These are phyloP conservation scores for Caulochytrium protostelioides DNA, from an alignment of 371 early-diverging fungal species.

Conservation along the genomic window DNA sequence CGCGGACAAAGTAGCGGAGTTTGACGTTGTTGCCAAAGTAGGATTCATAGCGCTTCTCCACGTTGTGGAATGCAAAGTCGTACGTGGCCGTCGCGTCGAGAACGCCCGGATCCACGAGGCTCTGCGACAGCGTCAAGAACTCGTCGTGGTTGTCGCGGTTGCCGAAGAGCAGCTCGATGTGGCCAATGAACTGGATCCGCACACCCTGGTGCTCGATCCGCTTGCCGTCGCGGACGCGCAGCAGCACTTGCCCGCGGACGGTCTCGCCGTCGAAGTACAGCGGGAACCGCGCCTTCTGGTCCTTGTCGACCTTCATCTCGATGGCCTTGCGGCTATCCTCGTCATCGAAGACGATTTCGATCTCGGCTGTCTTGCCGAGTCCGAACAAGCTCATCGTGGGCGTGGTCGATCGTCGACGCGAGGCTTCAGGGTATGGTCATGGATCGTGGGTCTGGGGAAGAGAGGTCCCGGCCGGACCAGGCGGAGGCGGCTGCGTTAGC, in stretches of 20 bases:
- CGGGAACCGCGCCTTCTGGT: slow-evolving; percentile 57
- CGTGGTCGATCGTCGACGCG: too few relatives aligned
- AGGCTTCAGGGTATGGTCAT: too few relatives aligned
- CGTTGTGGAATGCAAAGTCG: slow-evolving; percentile 76
- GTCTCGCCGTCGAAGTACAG: slow-evolving; percentile 90
- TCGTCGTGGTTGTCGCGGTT: slow-evolving; percentile 86
- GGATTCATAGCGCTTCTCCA: slow-evolving; percentile 76
- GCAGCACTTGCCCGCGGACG: slow-evolving; percentile 71
- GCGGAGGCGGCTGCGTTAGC: too few relatives aligned
- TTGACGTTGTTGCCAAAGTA: slow-evolving; percentile 80
- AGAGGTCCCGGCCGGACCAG: too few relatives aligned
- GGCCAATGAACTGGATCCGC: slow-evolving; percentile 88
- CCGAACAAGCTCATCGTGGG: slow-evolving; percentile 57
- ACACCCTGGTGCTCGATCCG: slow-evolving; percentile 89
- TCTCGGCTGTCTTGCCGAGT: slow-evolving; percentile 62
- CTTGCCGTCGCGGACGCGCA: slow-evolving; percentile 74
- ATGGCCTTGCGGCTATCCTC: slow-evolving; percentile 60
- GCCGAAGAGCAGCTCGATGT: slow-evolving; percentile 77
- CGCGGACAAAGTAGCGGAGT: slow-evolving; percentile 65
- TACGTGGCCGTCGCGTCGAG: slow-evolving; percentile 46
- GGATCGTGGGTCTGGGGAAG: too few relatives aligned
- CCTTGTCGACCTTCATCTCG: slow-evolving; percentile 62
- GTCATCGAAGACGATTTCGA: slow-evolving; percentile 54
- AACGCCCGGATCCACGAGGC: slow-evolving; percentile 71
- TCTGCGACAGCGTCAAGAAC: slow-evolving; percentile 67